Evolutionary conservation across 2,329 filamentous ascomycete genomes (phyloP).

Genomic region (Monascus ruber): DNA sequence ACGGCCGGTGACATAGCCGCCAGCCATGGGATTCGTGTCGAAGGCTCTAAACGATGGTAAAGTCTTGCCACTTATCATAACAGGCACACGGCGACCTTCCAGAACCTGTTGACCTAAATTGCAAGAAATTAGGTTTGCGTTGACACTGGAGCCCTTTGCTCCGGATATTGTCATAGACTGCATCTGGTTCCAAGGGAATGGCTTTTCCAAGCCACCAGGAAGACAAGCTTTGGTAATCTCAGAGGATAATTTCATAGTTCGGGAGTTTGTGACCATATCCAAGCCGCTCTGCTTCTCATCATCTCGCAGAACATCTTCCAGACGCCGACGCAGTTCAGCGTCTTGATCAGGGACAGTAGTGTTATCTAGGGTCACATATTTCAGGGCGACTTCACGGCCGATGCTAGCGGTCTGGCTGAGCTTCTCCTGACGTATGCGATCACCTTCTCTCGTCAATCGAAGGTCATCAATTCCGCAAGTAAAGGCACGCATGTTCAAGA

Average conservation of each 20-base stretch:
- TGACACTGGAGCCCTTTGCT: slow-evolving; percentile 85
- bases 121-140: slow-evolving; percentile 94
- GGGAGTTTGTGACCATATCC: slow-evolving; percentile 74
- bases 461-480: slow-evolving; percentile 97
- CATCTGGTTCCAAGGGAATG: slow-evolving; percentile 96
- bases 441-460: slow-evolving; percentile 68
- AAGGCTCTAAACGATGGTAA: slow-evolving; percentile 88
- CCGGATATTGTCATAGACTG: slow-evolving; percentile 96
- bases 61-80: slow-evolving; percentile 97
- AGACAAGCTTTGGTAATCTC: slow-evolving; percentile 68
- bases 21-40: slow-evolving; percentile 78
- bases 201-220: slow-evolving; percentile 71
- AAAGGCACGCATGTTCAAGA: slow-evolving; percentile 87
- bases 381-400: slow-evolving; percentile 68
- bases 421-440: slow-evolving; percentile 56
- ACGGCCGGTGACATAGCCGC: slow-evolving; percentile 86
- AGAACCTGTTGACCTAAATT: slow-evolving; percentile 94
- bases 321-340: slow-evolving; percentile 59
- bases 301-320: slow-evolving; percentile 85
- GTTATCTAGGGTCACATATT: slow-evolving; percentile 74
- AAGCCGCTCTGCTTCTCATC: slow-evolving; percentile 82
- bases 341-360: slow-evolving; percentile 52
- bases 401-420: slow-evolving; percentile 56
- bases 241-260: slow-evolving; percentile 59
- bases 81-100: slow-evolving; percentile 84